Base-by-base conservation (phyloP, 345 rosid species). In the Nephelium lappaceum region DNA sequence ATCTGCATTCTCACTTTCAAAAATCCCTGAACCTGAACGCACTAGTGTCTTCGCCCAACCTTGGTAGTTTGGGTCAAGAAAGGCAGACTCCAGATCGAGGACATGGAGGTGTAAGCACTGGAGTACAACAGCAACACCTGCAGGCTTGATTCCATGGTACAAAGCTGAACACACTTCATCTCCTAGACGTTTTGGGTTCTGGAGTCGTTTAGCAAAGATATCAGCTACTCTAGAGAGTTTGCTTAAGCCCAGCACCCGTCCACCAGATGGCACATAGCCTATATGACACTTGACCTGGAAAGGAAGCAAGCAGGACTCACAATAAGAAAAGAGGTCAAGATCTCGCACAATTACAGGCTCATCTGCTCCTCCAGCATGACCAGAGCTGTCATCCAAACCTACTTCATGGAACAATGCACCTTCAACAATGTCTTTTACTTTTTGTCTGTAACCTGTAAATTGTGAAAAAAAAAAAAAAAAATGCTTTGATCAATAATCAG, bases 341-440 rank as follows among this genome's bases (percentile, higher is more conserved):
- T 92, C 99, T 79, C 95, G 85, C 69, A 97, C 98, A 69, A 92
- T 82, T 77, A 97, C 99, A 53, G 91, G 91, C 73, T 98, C 98
- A 60, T 97, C 98, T 4, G 83, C 94, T 78, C 98, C 98, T 57
- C 98, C 97, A 1, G 94, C 98, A 80, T 85, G 92, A 45, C 98
- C 99, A 47, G 86, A 79, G 45, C 84, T 88, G 75, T 87, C 81
- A 82, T 88, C 91, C 64, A 94, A 74, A 65, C 98, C 95, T 80
- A 88, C 91, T 87, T 97, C 98, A 43, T 97, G 98, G 85, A 97
- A 97, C 80, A 94, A 87, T 76, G 99, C 98, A 83, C 90, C 91
- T 80, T 90, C 88, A 72, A 97, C 93, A 77, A 84, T 89, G 18
- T 94, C 98, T 86, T 86, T 88, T 42, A 87, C 98, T 43, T 86